A percentile compares a stretch with the other conserved stretches of the same genome.
These are phyloP conservation scores for Prillingera fragicola DNA, from an alignment of 1,284 basidiomycete genomes.

Conservation along the genomic window DNA sequence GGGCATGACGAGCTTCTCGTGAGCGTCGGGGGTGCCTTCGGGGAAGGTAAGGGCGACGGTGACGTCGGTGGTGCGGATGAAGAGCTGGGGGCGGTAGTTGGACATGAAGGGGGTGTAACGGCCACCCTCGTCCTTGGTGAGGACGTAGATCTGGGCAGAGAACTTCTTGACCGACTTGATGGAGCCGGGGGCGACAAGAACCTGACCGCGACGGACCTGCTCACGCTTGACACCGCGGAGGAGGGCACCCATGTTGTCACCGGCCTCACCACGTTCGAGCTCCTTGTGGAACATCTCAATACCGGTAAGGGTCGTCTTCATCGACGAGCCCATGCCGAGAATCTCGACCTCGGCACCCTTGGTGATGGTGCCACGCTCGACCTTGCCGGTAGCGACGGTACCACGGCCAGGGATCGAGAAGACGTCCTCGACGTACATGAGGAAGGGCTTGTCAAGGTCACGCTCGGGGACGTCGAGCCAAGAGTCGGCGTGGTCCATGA, in stretches of 20 bases:
- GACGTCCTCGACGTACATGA: constrained; percentile 94
- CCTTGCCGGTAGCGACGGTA: constrained; percentile 95
- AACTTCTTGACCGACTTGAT: constrained; percentile 95
- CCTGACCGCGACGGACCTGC: constrained; percentile 88
- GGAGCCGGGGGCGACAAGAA: constrained; percentile 82
- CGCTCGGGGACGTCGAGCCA: constrained; percentile 95
- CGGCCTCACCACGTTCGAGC: constrained; percentile 93
- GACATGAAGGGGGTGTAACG: constrained; percentile 96
- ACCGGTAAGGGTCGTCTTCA: constrained; percentile 94
- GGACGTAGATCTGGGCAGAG: constrained; percentile 82
- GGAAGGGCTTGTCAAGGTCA: constrained; percentile 97
- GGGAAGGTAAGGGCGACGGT: constrained; percentile 84
- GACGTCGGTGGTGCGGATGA: constrained; percentile 92
- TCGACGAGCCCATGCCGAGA: constrained; percentile 71
- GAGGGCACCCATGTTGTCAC: constrained; percentile 98
- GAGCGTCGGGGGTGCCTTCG: constrained; percentile 59
- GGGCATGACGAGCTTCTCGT: constrained; percentile 91
- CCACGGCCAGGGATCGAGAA: constrained; percentile 98
- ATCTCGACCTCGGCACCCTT: constrained; percentile 96
- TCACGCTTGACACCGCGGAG: constrained; percentile 97
- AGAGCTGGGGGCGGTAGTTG: constrained; percentile 95
- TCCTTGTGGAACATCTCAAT: constrained; percentile 99
- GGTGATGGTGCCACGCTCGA: constrained; percentile 86
- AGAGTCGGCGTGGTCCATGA: constrained; percentile 81
- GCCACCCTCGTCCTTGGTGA: constrained; percentile 97